phyloP scores from a whole-genome alignment of 225 moss, liverwort and hornwort species.

The Thuidium tamariscinum region DNA sequence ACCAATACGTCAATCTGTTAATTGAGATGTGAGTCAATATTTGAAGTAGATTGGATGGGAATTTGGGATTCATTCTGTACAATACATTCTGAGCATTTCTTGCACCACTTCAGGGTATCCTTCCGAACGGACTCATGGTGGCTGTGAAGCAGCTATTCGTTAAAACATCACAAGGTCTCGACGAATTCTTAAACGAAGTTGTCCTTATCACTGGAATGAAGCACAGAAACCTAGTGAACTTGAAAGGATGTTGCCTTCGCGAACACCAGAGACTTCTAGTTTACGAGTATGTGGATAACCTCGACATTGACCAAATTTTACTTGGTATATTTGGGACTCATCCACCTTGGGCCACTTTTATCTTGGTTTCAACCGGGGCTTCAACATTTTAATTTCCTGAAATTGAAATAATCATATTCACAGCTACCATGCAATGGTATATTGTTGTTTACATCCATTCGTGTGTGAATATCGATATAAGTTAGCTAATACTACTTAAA shows the following conservation, averaged over 20 bases:
- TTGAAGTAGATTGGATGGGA: background rate
- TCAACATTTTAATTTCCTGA: too few relatives aligned
- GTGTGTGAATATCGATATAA: background rate
- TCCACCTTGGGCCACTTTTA: too few relatives aligned
- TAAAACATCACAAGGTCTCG: background rate
- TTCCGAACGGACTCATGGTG: background rate
- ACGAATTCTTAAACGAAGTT: background rate
- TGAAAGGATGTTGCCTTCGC: background rate
- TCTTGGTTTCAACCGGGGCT: too few relatives aligned
- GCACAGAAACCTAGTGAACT: background rate
- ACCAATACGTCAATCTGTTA: background rate
- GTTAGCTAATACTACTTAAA: too few relatives aligned
- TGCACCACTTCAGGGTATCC: background rate
- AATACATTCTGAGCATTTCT: background rate
- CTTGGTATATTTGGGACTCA: background rate
- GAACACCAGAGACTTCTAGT: background rate
- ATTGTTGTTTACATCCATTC: background rate
- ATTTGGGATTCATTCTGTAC: background rate
- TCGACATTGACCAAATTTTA: background rate
- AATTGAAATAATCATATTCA: too few relatives aligned
- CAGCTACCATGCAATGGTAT: too few relatives aligned
- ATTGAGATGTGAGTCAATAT: background rate
- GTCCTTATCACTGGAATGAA: background rate
- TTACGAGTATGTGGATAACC: background rate
- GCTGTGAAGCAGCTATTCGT: background rate